Base-by-base conservation (phyloP, 371 early-diverging fungal genomes). In the Mucor saturninus region DNA sequence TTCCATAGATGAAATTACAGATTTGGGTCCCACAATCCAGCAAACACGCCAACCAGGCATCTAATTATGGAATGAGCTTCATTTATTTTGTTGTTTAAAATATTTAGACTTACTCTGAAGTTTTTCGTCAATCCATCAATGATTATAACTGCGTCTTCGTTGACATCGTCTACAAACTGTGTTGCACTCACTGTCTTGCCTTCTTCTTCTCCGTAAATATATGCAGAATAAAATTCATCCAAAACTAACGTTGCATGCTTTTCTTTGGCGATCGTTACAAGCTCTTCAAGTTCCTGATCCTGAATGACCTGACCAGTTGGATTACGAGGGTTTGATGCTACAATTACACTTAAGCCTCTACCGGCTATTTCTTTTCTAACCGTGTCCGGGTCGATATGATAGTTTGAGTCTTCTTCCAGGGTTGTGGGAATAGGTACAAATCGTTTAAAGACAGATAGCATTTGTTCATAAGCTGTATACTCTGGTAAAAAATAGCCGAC, bases 21-120 rank as follows among this genome's bases (percentile, higher is more conserved):
- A 52, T 54, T 80, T 73, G 6, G 84, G 84, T 13, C 77, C 84
- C 2, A 83, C 72, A 40, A 83, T 76, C 84, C 84, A 83, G 50
- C 82, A 81, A 2, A 80, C 70, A 26, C 84, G 77, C 84, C 84
- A 83, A 5, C 84, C 84, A 35, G 84, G 84, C 53, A 83, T 69
- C 74, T 74, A 64, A 45, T 29, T 3, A 15, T 43, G 30, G 11
- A 54, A 28, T 53, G 5, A 15, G 14, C 35, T 37, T 35, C 7
- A 2, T 4, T 35, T 43, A 2, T 51, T 52, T 13, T 9, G 50
- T 38, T 54, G 4, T 6, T 8, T 29, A 15, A 21, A 21, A 21
- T 21, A 21, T 21, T 7, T 5, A 9, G 39, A 21, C 54, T 52
- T 67, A 69, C 74, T 21, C 84, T 65, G 49, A 76, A 81, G 43